Percentiles rank a stretch among this genome's conserved stretches.
phyloP scores from a whole-genome alignment of 176 grass and related monocot genomes.

The Bothriochloa decipiens region DNA sequence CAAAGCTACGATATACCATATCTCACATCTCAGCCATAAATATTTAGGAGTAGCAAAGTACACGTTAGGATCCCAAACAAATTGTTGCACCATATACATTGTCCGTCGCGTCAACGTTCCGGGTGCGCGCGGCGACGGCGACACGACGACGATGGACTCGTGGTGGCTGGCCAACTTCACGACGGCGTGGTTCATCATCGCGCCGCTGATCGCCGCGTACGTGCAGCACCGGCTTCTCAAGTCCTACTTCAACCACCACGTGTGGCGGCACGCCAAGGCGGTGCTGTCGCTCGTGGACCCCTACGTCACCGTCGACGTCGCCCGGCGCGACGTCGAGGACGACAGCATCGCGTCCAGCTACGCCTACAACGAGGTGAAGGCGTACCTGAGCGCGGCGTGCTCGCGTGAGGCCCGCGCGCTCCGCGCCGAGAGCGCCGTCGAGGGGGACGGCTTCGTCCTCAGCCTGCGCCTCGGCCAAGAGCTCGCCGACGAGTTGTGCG shows the following conservation, averaged over 20 bases:
- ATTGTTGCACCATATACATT: too few relatives aligned
- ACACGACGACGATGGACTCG: neutral
- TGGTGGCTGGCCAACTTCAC: neutral
- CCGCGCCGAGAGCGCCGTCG: neutral
- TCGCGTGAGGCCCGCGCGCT: neutral
- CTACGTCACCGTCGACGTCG: constrained; percentile 1
- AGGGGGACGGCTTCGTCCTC: constrained; percentile 5
- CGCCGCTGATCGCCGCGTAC: constrained; percentile 5
- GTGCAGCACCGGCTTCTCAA: neutral
- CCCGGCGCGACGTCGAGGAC: neutral
- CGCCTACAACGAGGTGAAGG: constrained; percentile 11
- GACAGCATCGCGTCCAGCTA: neutral
- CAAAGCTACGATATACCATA: too few relatives aligned
- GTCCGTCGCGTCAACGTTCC: too few relatives aligned
- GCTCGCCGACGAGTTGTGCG: constrained; percentile 36
- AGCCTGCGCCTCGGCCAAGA: constrained; percentile 25
- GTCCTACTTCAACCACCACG: neutral
- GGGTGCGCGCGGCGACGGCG: too few relatives aligned
- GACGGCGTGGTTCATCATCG: neutral
- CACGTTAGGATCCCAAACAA: too few relatives aligned
- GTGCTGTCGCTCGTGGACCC: neutral
- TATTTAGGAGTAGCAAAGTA: too few relatives aligned
- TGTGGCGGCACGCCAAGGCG: neutral
- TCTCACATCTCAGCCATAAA: too few relatives aligned
- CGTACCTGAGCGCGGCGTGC: constrained; percentile 30